Evolutionary conservation across 1,284 basidiomycete genomes (phyloP).

Genomic region (Wallemia mellicola): DNA sequence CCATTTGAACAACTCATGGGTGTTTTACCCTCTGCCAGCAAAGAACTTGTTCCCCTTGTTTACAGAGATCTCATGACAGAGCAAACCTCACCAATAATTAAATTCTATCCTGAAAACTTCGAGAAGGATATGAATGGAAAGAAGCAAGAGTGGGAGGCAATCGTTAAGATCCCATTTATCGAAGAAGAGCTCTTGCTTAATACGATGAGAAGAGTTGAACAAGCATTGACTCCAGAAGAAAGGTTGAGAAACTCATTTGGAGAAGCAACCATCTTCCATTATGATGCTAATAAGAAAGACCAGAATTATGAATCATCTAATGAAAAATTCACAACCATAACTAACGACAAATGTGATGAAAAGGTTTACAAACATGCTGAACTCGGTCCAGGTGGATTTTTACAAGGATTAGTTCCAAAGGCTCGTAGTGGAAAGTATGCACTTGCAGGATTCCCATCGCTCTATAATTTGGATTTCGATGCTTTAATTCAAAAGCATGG

Average conservation of each 20-base stretch:
- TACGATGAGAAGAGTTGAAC: constrained; percentile 52
- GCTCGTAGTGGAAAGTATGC: constrained; percentile 20
- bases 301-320: neutral
- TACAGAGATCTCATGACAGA: constrained; percentile 75
- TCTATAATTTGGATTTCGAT: constrained; percentile 60
- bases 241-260: constrained; percentile 44
- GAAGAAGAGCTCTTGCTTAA: constrained; percentile 46
- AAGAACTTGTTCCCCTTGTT: constrained; percentile 53
- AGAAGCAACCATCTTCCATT: constrained; percentile 47
- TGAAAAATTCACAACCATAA: neutral
- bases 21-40: constrained; percentile 68
- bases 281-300: constrained; percentile 20
- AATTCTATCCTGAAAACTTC: constrained; percentile 80
- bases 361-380: neutral
- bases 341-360: neutral
- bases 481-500: constrained; percentile 51
- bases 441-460: constrained; percentile 79
- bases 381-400: neutral
- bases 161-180: constrained; percentile 98
- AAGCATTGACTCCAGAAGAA: constrained; percentile 49
- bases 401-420: neutral
- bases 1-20: constrained; percentile 98
- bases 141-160: constrained; percentile 93
- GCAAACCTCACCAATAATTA: constrained; percentile 55
- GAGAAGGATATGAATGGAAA: constrained; percentile 90